Percentiles rank a stretch among this genome's conserved stretches.
Conservation (phyloP, 1,284 basidiomycete species). For the Heterobasidion occidentale region DNA sequence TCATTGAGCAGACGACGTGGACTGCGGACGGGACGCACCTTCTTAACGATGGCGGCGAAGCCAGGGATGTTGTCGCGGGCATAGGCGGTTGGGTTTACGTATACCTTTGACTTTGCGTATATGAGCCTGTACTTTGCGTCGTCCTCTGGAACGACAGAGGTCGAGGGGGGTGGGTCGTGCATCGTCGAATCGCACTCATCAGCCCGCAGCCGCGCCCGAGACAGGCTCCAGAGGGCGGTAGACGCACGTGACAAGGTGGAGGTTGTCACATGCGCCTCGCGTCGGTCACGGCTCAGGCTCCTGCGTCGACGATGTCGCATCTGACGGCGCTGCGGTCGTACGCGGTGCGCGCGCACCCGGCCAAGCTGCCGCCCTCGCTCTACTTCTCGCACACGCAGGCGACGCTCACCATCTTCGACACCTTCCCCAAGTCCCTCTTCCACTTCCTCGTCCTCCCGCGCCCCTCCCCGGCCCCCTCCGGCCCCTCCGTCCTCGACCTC, state of each 20-base stretch:
- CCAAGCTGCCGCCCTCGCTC: constrained; percentile 48
- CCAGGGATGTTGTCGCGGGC: constrained; percentile 90
- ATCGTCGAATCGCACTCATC: constrained; percentile 37
- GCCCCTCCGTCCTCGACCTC: constrained; percentile 30
- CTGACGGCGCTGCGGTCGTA: constrained; percentile 41
- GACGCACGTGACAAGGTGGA: too few relatives aligned
- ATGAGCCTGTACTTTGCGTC: constrained; percentile 61
- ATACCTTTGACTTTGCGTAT: constrained; percentile 88
- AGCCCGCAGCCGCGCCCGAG: neutral
- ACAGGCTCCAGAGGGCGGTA: too few relatives aligned
- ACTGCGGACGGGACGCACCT: constrained; percentile 34
- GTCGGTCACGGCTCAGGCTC: too few relatives aligned
- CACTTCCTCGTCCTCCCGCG: constrained; percentile 80
- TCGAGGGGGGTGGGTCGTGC: constrained; percentile 23
- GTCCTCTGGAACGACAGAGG: constrained; percentile 35
- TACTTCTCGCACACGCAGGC: constrained; percentile 53
- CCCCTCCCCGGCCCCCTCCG: constrained; percentile 20
- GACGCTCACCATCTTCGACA: constrained; percentile 77
- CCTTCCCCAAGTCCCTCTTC: constrained; percentile 80
- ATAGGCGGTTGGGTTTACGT: constrained; percentile 90
- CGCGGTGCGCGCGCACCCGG: constrained; percentile 43
- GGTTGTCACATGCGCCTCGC: too few relatives aligned
- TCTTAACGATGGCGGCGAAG: constrained; percentile 83
- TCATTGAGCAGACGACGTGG: constrained; percentile 3
- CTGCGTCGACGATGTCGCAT: too few relatives aligned